These are phyloP conservation scores for Albatrellus ellisii DNA, from an alignment of 768 basidiomycete species.

Conservation along the genomic window DNA sequence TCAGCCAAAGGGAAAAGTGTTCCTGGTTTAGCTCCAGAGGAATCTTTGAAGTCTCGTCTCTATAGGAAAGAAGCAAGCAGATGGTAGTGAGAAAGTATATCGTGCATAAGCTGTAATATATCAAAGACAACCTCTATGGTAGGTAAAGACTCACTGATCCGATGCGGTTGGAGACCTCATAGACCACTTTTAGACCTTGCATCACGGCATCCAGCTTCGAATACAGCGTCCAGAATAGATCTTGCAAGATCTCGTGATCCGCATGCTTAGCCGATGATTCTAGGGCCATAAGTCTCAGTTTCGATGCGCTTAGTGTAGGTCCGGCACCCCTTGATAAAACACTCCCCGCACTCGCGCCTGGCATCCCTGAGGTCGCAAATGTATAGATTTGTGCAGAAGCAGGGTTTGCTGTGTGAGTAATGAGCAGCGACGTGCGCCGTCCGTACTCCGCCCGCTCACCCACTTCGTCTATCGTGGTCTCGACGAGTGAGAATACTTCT, in stretches of 20 bases:
- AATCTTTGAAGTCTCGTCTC: slow-evolving; percentile 88
- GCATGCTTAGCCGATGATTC: slow-evolving; percentile 59
- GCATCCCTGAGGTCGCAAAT: slow-evolving; percentile 11
- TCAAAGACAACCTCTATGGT: background rate
- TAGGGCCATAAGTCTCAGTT: slow-evolving; percentile 54
- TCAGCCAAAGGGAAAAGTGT: slow-evolving; percentile 75
- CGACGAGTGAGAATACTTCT: slow-evolving; percentile 79
- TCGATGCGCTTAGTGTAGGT: slow-evolving; percentile 32
- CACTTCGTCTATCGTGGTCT: slow-evolving; percentile 81
- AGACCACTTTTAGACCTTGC: slow-evolving; percentile 81
- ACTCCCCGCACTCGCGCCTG: slow-evolving; percentile 5
- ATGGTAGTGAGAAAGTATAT: too few relatives aligned
- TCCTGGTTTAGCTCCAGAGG: slow-evolving; percentile 63
- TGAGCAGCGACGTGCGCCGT: slow-evolving; percentile 31
- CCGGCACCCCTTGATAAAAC: slow-evolving; percentile 11
- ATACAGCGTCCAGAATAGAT: slow-evolving; percentile 95
- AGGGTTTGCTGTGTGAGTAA: slow-evolving; percentile 12
- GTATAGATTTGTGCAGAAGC: slow-evolving; percentile 43
- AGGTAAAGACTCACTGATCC: slow-evolving; percentile 54
- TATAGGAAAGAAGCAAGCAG: slow-evolving; percentile 18
- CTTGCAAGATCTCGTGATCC: slow-evolving; percentile 78
- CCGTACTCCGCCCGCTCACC: slow-evolving; percentile 81
- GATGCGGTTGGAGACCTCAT: slow-evolving; percentile 84
- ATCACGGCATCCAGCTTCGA: slow-evolving; percentile 91
- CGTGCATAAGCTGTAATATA: too few relatives aligned